Evolutionary conservation across 805 yeast species (phyloP).

Genomic region (Candida ovalis): DNA sequence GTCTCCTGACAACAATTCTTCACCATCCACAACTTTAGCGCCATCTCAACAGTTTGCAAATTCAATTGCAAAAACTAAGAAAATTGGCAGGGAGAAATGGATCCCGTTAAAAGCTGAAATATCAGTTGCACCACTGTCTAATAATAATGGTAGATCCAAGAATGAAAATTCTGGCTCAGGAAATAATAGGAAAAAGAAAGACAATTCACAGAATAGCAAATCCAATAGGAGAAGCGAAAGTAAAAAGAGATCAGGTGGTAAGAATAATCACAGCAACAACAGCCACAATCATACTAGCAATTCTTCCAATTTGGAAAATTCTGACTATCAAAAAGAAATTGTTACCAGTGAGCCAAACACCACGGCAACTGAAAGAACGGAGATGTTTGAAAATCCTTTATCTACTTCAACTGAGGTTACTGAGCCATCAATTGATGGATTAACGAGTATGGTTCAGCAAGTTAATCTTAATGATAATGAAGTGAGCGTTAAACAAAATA

Average conservation of each 20-base stretch:
- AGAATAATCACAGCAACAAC: not conserved
- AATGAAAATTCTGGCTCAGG: slow-evolving; percentile 2
- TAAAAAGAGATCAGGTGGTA: slow-evolving; percentile 1
- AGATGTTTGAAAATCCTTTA: not conserved
- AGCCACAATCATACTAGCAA: not conserved
- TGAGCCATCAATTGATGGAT: not conserved
- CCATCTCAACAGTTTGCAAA: not conserved
- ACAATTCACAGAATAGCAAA: slow-evolving; percentile 2
- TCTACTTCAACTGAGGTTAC: not conserved
- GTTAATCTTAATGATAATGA: not conserved
- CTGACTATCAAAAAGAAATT: not conserved
- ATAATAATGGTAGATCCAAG: not conserved
- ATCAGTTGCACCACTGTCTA: slow-evolving; percentile 9
- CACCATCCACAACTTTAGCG: not conserved
- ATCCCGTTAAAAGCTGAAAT: slow-evolving; percentile 24
- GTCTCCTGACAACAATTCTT: not conserved
- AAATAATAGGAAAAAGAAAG: slow-evolving; percentile 5
- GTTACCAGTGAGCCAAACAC: not conserved
- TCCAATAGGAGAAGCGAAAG: slow-evolving; percentile 1
- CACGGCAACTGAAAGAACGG: not conserved
- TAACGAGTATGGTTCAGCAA: not conserved
- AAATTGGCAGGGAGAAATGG: slow-evolving; percentile 23
- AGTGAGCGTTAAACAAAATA: not conserved
- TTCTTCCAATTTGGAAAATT: not conserved
- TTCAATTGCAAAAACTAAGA: slow-evolving; percentile 12